Base-by-base conservation (phyloP, 352 stramenopile genomes). In the Saprolegnia diclina region DNA sequence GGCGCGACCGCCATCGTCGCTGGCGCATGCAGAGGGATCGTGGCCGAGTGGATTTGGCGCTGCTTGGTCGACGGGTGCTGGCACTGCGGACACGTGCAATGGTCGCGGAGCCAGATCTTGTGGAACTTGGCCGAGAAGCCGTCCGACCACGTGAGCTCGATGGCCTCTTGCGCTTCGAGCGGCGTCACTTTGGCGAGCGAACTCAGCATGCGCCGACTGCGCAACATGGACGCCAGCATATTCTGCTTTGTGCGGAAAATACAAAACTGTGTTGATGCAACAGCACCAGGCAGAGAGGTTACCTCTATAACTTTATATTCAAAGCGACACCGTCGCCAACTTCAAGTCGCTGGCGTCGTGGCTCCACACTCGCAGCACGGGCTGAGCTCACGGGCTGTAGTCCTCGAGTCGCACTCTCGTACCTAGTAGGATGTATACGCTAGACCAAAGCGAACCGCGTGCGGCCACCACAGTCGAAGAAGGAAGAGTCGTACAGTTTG, bases 21-120 rank as follows among this genome's bases (percentile, higher is more conserved):
- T 9, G 55, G 64, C 37, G 81, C 72, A 70, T 91, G 64, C 50
- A 85, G 64, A 5, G 78, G 74, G 64, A 94, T 92, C n/a, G 83
- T 88, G 29, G 86, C 84, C 46, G 86, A 91, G 76, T 91, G 81
- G 6, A 91, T 52, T 65, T 91, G 82, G 9, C 86, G 81, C 76
- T 94, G 86, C 16, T 67, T 77, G 26, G 86, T 94, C 68, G 86
- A 75, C 16, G 83, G 79, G 68, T 94, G 86, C 64, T 80, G 71
- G 53, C 86, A 94, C 37, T 66, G 65, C 29, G 79, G 57, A 42
- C 86, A 94, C 40, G 65, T 77, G 81, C 86, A 94, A 71, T 94
- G 83, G 70, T 94, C 86, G 48, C 86, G 86, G 67, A 94, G 78
- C 86, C 86, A 94, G 52, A 90, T 80, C 71, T 88, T 91, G 73